A percentile compares a stretch with the other conserved stretches of the same genome.
These are phyloP conservation scores for Beauveria australis DNA, from an alignment of 2,329 filamentous ascomycete species.

Conservation along the genomic window DNA sequence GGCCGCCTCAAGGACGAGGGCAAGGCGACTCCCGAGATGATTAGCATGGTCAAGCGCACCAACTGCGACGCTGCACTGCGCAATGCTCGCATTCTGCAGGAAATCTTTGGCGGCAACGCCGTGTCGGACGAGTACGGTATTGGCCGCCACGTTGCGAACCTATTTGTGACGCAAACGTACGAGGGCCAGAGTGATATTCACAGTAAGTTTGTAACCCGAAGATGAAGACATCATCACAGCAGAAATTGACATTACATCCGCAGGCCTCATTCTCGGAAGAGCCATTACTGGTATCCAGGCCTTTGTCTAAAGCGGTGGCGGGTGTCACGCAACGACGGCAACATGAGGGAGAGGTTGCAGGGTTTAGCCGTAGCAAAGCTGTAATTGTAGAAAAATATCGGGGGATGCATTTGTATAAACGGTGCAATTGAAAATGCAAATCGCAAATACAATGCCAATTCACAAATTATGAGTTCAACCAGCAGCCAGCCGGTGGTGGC, in stretches of 20 bases:
- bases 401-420: not conserved
- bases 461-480: not conserved
- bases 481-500: not conserved
- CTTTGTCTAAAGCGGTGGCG: slow-evolving; percentile 49
- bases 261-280: slow-evolving; percentile 60
- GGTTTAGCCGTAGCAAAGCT: not conserved
- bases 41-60: slow-evolving; percentile 91
- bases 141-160: slow-evolving; percentile 86
- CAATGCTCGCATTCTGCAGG: slow-evolving; percentile 75
- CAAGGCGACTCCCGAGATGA: slow-evolving; percentile 88
- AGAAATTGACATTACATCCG: slow-evolving; percentile 14
- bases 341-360: not conserved
- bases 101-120: slow-evolving; percentile 97
- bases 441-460: not conserved
- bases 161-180: slow-evolving; percentile 97
- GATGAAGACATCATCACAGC: not conserved
- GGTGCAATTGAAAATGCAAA: not conserved
- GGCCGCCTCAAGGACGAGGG: slow-evolving; percentile 88
- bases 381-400: not conserved
- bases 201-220: slow-evolving; percentile 49
- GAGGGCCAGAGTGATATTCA: slow-evolving; percentile 98
- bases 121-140: slow-evolving; percentile 96
- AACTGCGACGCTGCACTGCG: slow-evolving; percentile 87
- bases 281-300: slow-evolving; percentile 71
- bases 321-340: not conserved